Evolutionary conservation across 2,329 filamentous ascomycete genomes (phyloP).

Genomic region (Achaetomium macrosporum): DNA sequence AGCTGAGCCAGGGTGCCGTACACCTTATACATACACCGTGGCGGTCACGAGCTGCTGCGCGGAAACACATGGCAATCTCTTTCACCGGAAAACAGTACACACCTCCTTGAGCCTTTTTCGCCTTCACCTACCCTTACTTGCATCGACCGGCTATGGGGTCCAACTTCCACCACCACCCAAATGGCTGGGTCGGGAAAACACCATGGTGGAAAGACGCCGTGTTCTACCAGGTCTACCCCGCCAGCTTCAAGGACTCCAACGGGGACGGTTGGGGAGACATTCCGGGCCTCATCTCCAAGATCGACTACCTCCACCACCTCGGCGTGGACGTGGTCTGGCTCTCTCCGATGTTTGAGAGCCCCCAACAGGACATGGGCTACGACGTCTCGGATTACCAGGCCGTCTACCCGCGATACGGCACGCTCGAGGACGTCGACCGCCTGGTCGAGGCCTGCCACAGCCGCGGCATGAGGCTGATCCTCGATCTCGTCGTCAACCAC

Average conservation of each 20-base stretch:
- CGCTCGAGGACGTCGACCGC: slow-evolving; percentile 56
- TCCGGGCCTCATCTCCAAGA: slow-evolving; percentile 56
- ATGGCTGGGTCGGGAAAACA: slow-evolving; percentile 12
- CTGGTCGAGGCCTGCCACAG: slow-evolving; percentile 55
- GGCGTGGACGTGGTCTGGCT: slow-evolving; percentile 60
- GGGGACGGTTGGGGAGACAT: slow-evolving; percentile 61
- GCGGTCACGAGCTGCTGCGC: no score
- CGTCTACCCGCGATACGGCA: slow-evolving; percentile 51
- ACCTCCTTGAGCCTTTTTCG: no score
- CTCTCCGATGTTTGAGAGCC: slow-evolving; percentile 47
- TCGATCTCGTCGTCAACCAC: slow-evolving; percentile 75
- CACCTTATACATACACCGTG: no score
- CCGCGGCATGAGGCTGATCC: slow-evolving; percentile 62
- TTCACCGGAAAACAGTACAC: no score
- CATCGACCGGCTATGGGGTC: background rate
- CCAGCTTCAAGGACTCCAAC: slow-evolving; percentile 53
- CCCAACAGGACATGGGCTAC: slow-evolving; percentile 54
- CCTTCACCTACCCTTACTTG: no score
- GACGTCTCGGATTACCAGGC: slow-evolving; percentile 60
- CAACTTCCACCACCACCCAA: slow-evolving; percentile 1
- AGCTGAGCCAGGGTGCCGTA: no score
- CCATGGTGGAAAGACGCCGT: slow-evolving; percentile 24
- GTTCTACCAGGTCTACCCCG: slow-evolving; percentile 48
- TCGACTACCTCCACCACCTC: slow-evolving; percentile 58
- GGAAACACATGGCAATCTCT: no score